Evolutionary conservation across 2,329 filamentous ascomycete genomes (phyloP).

Genomic region (Pochonia chlamydosporia): DNA sequence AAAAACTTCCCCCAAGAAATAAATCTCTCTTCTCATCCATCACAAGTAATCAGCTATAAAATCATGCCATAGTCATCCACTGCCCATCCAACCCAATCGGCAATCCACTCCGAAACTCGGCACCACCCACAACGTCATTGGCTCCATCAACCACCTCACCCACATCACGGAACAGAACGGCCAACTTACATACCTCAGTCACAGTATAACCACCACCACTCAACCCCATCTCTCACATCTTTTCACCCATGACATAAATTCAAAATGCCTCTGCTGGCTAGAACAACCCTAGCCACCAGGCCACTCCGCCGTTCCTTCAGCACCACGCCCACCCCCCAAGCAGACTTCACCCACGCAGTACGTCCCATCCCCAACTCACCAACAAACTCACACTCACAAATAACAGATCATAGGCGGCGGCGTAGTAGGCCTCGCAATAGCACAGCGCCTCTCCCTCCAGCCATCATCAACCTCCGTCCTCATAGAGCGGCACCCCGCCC

Average conservation of each 20-base stretch:
- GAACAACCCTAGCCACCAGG: not conserved
- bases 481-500: constrained; percentile 69
- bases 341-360: constrained; percentile 43
- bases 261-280: not conserved
- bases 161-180: not conserved
- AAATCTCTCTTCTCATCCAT: too few relatives aligned
- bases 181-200: too few relatives aligned
- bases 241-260: constrained; percentile 8
- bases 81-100: not conserved
- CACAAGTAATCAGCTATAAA: too few relatives aligned
- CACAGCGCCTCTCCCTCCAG: constrained; percentile 62
- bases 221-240: not conserved
- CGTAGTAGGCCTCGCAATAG: constrained; percentile 74
- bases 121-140: not conserved
- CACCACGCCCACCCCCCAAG: constrained; percentile 21
- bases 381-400: not conserved
- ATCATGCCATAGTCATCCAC: too few relatives aligned
- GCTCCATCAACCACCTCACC: not conserved
- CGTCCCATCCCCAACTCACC: constrained; percentile 13
- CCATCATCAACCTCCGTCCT: constrained; percentile 63
- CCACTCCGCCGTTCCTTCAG: constrained; percentile 25
- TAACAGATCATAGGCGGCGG: constrained; percentile 51
- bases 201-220: too few relatives aligned
- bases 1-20: too few relatives aligned
- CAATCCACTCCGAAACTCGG: not conserved